Percentiles rank a stretch among this genome's conserved stretches.
Conservation (phyloP, 495 filamentous ascomycete species). For the Cenococcum geophilum region DNA sequence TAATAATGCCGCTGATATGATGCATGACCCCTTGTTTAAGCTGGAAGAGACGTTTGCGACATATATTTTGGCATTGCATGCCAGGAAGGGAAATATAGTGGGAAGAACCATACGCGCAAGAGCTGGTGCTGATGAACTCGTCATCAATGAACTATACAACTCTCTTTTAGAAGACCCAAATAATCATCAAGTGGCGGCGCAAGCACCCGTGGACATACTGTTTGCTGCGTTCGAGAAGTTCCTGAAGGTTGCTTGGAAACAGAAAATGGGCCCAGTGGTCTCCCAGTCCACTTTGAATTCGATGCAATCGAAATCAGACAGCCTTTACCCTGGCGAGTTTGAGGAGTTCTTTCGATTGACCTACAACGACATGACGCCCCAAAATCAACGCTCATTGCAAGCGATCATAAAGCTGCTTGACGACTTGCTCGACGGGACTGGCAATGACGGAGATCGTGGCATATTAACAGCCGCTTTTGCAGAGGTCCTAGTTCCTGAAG, state of each 20-base stretch:
- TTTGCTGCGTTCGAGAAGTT: constrained; percentile 96
- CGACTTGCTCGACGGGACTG: constrained; percentile 86
- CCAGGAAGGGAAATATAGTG: constrained; percentile 78
- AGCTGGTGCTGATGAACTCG: constrained; percentile 64
- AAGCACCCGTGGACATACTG: constrained; percentile 78
- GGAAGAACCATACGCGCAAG: constrained; percentile 66
- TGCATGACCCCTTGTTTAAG: constrained; percentile 54
- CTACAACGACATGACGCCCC: constrained; percentile 75
- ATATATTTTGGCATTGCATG: constrained; percentile 74
- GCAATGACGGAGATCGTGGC: constrained; percentile 87
- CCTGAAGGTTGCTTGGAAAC: constrained; percentile 77
- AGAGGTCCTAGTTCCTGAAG: constrained; percentile 74
- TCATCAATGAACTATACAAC: constrained; percentile 90
- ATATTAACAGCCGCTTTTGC: constrained; percentile 86
- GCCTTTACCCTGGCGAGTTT: constrained; percentile 69
- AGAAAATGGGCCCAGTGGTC: constrained; percentile 80
- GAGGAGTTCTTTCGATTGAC: constrained; percentile 74
- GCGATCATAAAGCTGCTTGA: constrained; percentile 78
- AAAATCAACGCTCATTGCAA: constrained; percentile 84
- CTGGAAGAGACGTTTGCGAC: constrained; percentile 83
- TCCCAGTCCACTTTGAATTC: constrained; percentile 55
- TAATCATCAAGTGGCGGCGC: constrained; percentile 63
- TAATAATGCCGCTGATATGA: constrained; percentile 25
- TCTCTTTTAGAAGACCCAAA: constrained; percentile 71
- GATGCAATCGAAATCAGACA: constrained; percentile 69